Percentiles rank a stretch among this genome's conserved stretches.
phyloP scores from a whole-genome alignment of 1,284 basidiomycete genomes.

The Rugosomyces carneus region DNA sequence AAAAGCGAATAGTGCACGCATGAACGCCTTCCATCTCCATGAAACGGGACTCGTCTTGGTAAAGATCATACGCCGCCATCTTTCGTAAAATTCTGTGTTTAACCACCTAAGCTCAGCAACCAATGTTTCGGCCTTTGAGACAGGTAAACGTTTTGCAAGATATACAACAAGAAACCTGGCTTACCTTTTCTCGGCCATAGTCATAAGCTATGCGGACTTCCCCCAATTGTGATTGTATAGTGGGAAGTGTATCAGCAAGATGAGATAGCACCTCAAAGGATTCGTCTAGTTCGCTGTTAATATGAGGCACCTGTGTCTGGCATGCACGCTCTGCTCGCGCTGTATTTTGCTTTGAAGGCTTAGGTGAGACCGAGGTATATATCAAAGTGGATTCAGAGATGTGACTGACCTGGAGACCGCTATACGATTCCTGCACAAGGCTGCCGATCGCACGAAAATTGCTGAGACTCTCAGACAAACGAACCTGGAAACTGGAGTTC shows the following conservation, averaged over 20 bases:
- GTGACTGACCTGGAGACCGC: conserved; percentile 46
- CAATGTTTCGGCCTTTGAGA: conserved; percentile 49
- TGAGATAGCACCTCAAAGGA: conserved; percentile 48
- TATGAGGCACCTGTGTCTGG: conserved; percentile 51
- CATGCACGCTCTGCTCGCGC: conserved; percentile 52
- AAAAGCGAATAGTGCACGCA: conserved; percentile 53
- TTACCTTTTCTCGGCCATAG: conserved; percentile 60
- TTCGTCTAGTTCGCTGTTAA: conserved; percentile 50
- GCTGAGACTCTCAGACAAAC: conserved; percentile 58
- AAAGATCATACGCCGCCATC: conserved; percentile 66
- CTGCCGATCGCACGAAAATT: conserved; percentile 68
- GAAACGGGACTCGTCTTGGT: conserved; percentile 63
- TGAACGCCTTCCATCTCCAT: conserved; percentile 53
- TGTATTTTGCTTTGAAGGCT: conserved; percentile 42
- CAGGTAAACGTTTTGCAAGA: conserved; percentile 6
- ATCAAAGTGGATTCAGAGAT: not conserved
- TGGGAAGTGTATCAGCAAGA: conserved; percentile 49
- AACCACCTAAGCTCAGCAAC: conserved; percentile 61
- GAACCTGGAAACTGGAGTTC: conserved; percentile 37
- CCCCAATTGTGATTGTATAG: conserved; percentile 49
- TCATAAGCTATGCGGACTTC: conserved; percentile 60
- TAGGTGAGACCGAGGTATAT: not conserved
- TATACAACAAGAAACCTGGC: conserved; percentile 10
- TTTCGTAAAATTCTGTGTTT: conserved; percentile 66
- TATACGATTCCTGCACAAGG: conserved; percentile 54